Evolutionary conservation across 2,329 filamentous ascomycete genomes (phyloP).

Genomic region (Aspergillus tubingensis): DNA sequence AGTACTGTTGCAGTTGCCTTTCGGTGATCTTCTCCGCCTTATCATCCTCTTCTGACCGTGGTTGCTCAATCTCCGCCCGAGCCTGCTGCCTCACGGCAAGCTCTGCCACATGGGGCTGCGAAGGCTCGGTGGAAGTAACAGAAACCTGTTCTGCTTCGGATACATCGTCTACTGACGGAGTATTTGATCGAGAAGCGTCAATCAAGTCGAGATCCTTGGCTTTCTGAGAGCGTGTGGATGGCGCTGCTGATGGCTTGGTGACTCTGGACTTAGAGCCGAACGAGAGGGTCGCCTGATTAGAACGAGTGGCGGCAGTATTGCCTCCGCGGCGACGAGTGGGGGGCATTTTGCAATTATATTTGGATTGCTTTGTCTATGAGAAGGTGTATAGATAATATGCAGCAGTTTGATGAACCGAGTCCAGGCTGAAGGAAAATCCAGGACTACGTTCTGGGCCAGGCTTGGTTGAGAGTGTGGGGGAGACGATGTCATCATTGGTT

Average conservation of each 20-base stretch:
- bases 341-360: slow-evolving; percentile 39
- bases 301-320: slow-evolving; percentile 41
- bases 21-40: slow-evolving; percentile 66
- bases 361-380: neutral
- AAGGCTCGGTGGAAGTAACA: slow-evolving; percentile 27
- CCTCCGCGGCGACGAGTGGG: slow-evolving; percentile 41
- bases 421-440: slow-evolving; percentile 5
- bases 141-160: slow-evolving; percentile 31
- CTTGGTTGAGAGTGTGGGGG: slow-evolving; percentile 11
- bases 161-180: slow-evolving; percentile 21
- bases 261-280: slow-evolving; percentile 61
- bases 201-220: slow-evolving; percentile 36
- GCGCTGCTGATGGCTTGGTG: slow-evolving; percentile 55
- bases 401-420: neutral
- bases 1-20: slow-evolving; percentile 73
- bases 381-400: neutral
- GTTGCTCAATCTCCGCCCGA: slow-evolving; percentile 44
- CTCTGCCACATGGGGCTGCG: slow-evolving; percentile 37
- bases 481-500: slow-evolving; percentile 21
- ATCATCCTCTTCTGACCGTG: slow-evolving; percentile 36
- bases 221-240: slow-evolving; percentile 33
- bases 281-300: slow-evolving; percentile 61
- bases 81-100: slow-evolving; percentile 50
- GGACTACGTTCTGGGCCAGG: slow-evolving; percentile 7
- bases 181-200: slow-evolving; percentile 38